Evolutionary conservation across 2,329 filamentous ascomycete species (phyloP).

Genomic region (Coniella vitis): DNA sequence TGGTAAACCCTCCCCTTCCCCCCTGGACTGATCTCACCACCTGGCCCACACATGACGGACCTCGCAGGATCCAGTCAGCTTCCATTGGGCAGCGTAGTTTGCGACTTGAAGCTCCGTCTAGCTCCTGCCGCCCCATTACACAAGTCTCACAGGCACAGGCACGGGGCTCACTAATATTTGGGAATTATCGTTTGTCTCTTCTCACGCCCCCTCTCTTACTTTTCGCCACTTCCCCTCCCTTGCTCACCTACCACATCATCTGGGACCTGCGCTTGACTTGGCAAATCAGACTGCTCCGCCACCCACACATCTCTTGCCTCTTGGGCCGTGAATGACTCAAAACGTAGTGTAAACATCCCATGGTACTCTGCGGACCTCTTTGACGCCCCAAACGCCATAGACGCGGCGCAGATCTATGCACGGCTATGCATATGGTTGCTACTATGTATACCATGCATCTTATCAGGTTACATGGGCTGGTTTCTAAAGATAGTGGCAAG

Average conservation of each 20-base stretch:
- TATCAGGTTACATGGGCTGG: neutral
- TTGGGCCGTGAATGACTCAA: no score
- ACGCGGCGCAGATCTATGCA: neutral
- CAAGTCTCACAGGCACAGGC: no score
- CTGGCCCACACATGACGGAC: neutral
- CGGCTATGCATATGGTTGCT: neutral
- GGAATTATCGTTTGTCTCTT: neutral
- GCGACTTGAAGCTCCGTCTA: neutral
- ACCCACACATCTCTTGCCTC: neutral
- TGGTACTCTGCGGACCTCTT: no score
- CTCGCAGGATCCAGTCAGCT: slow-evolving; percentile 1
- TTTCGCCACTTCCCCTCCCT: no score
- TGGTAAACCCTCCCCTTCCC: neutral
- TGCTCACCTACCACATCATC: neutral
- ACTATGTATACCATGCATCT: neutral
- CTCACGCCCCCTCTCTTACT: neutral
- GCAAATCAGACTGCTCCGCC: neutral
- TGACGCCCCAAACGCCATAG: slow-evolving; percentile 1
- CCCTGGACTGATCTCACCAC: neutral
- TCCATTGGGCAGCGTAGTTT: neutral
- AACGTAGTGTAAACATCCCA: no score
- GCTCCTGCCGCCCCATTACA: neutral
- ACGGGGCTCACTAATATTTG: neutral
- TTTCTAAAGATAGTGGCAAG: slow-evolving; percentile 1
- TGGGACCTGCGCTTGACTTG: slow-evolving; percentile 1